Evolutionary conservation across 1,284 basidiomycete genomes (phyloP).

Genomic region (Vanrija pseudolonga): DNA sequence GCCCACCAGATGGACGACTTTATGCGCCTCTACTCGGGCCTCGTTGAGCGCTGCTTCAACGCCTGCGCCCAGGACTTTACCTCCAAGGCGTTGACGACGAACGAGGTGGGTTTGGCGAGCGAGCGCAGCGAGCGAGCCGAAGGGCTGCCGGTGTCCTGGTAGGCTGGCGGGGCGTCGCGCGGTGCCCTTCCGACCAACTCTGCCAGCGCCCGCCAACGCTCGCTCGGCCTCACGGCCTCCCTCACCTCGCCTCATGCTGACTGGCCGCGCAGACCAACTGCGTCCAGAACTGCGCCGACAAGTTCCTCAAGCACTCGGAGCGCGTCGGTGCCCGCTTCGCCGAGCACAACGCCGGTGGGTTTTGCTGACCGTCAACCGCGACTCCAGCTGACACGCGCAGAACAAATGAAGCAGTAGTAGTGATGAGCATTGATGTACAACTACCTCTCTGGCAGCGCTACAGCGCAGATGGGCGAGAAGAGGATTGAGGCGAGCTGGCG

Average conservation of each 20-base stretch:
- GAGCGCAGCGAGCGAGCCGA: neutral
- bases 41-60: slow-evolving; percentile 94
- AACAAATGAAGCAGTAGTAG: slow-evolving; percentile 3
- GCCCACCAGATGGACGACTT: slow-evolving; percentile 90
- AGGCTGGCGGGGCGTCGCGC: too few species aligned
- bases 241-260: too few species aligned
- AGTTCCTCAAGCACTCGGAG: slow-evolving; percentile 96
- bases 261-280: slow-evolving; percentile 59
- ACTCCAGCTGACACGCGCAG: neutral
- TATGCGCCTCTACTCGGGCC: slow-evolving; percentile 87
- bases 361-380: neutral
- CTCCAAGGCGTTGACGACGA: slow-evolving; percentile 83
- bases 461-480: too few species aligned
- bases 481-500: too few species aligned
- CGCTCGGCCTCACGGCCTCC: too few species aligned
- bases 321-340: slow-evolving; percentile 88
- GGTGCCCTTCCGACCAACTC: neutral
- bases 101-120: slow-evolving; percentile 65
- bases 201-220: neutral
- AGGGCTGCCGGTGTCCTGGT: too few species aligned
- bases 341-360: slow-evolving; percentile 65
- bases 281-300: slow-evolving; percentile 68
- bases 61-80: slow-evolving; percentile 96
- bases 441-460: neutral
- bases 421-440: neutral